phyloP scores from a whole-genome alignment of 83 land plant genomes.

The Picea engelmannii region DNA sequence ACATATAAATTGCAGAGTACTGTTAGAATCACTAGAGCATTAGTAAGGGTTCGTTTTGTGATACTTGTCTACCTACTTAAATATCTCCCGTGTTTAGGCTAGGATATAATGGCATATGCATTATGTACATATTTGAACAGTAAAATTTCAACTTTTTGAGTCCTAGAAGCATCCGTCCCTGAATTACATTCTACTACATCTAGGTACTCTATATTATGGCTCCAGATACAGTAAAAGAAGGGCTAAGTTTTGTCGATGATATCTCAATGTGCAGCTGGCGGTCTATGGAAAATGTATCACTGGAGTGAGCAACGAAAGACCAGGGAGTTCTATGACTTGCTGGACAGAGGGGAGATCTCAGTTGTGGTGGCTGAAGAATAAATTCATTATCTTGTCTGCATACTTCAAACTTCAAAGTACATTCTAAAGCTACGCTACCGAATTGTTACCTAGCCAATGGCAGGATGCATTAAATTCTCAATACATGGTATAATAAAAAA shows the following conservation, averaged over 20 bases:
- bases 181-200: too few species aligned
- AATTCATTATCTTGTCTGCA: not conserved
- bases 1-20: not conserved
- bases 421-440: not conserved
- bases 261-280: conserved; percentile 28
- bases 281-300: conserved; percentile 35
- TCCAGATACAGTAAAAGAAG: too few species aligned
- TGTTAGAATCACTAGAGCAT: not conserved
- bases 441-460: not conserved
- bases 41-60: not conserved
- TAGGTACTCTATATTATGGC: too few species aligned
- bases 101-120: not conserved
- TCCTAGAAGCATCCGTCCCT: not conserved
- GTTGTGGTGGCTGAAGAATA: conserved; percentile 24
- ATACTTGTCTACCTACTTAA: too few species aligned
- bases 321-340: conserved; percentile 27
- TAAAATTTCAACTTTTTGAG: not conserved
- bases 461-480: not conserved
- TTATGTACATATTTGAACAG: not conserved
- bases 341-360: conserved; percentile 31
- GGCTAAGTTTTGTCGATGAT: conserved; percentile 20
- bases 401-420: not conserved
- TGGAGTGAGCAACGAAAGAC: conserved; percentile 30
- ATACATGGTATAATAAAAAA: not conserved
- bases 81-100: too few species aligned